Conservation (phyloP, 2,329 filamentous ascomycete genomes). For the Endothia cerciana region DNA sequence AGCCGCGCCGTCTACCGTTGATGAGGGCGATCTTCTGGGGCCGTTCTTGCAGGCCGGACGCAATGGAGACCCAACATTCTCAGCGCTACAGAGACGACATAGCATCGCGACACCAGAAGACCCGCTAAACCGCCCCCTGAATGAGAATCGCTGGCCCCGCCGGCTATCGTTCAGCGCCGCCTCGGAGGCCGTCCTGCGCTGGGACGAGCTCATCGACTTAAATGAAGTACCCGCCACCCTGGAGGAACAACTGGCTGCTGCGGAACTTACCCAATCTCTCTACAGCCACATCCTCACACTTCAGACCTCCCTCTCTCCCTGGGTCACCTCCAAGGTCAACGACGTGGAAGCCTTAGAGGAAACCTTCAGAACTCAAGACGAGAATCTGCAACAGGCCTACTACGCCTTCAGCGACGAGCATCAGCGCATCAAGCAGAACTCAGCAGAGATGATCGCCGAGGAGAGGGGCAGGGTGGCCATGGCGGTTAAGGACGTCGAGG, state of each 20-base stretch:
- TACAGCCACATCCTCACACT: conserved; percentile 57
- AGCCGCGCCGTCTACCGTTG: conserved; percentile 60
- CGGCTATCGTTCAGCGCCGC: conserved; percentile 76
- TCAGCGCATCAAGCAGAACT: conserved; percentile 67
- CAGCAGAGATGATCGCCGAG: conserved; percentile 69
- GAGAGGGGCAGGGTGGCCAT: conserved; percentile 73
- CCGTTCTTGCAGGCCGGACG: conserved; percentile 54
- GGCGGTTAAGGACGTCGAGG: conserved; percentile 76
- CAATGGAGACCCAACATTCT: conserved; percentile 46
- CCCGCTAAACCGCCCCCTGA: conserved; percentile 40
- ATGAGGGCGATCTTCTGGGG: conserved; percentile 62
- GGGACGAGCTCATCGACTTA: conserved; percentile 59
- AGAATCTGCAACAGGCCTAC: conserved; percentile 69
- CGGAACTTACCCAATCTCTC: conserved; percentile 61
- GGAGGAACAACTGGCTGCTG: conserved; percentile 41
- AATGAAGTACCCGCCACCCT: conserved; percentile 32
- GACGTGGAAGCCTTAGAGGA: conserved; percentile 63
- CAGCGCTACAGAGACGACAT: conserved; percentile 64
- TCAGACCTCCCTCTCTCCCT: conserved; percentile 58
- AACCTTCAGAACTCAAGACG: conserved; percentile 64
- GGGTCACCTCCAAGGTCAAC: conserved; percentile 63
- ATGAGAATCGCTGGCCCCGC: conserved; percentile 69
- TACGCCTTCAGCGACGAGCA: conserved; percentile 72
- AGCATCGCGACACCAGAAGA: conserved; percentile 50
- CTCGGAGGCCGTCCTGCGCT: conserved; percentile 73